A percentile compares a stretch with the other conserved stretches of the same genome.
Conservation (phyloP, 2,329 filamentous ascomycete genomes). For the Cryphonectria radicalis region DNA sequence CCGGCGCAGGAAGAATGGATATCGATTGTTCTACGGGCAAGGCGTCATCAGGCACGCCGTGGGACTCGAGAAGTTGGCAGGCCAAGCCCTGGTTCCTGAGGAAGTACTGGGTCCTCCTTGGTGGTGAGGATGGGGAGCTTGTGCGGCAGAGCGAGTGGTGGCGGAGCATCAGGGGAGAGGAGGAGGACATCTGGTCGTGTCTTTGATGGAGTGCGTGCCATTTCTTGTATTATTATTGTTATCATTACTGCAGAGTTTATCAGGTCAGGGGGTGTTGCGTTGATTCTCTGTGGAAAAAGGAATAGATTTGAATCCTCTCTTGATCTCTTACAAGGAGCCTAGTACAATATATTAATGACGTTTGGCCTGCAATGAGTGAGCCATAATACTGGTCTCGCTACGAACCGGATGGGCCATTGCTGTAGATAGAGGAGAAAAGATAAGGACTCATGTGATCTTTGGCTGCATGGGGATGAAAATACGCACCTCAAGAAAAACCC, state of each 20-base stretch:
- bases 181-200: constrained; percentile 13
- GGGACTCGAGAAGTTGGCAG: constrained; percentile 33
- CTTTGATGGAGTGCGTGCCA: neutral
- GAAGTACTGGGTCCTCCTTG: constrained; percentile 29
- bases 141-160: constrained; percentile 31
- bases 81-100: constrained; percentile 29
- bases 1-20: constrained; percentile 27
- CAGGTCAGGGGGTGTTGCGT: neutral
- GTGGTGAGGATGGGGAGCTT: constrained; percentile 30
- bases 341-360: no score
- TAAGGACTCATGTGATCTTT: neutral
- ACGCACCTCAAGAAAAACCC: neutral
- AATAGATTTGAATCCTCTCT: no score
- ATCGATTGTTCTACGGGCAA: constrained; percentile 25
- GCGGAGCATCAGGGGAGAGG: constrained; percentile 25
- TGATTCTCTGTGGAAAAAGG: no score
- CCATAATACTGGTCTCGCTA: no score
- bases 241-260: neutral
- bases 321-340: no score
- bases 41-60: constrained; percentile 33
- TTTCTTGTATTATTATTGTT: no score
- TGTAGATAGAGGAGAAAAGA: no score
- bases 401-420: no score
- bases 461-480: neutral
- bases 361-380: no score